A percentile compares a stretch with the other conserved stretches of the same genome.
Evolutionary conservation across 23 red algal genomes (phyloP).

Genomic region (Pyropia yezoensis): DNA sequence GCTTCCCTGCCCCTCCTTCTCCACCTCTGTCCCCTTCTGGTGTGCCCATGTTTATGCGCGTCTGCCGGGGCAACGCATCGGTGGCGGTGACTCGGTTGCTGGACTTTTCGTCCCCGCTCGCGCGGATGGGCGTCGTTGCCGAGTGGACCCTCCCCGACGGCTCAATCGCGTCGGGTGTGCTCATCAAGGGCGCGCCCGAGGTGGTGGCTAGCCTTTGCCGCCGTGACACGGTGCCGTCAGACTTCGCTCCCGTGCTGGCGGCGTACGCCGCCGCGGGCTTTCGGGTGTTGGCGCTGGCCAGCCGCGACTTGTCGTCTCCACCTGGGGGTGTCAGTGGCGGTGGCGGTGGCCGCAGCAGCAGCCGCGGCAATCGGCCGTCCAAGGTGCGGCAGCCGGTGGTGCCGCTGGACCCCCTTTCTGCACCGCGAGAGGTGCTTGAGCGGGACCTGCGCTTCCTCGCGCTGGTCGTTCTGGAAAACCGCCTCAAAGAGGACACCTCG

Average conservation of each 20-base stretch:
- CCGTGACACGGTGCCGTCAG: conserved; percentile 5
- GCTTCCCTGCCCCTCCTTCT: no score
- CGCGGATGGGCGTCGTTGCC: conserved; percentile 36
- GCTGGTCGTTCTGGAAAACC: conserved; percentile 32
- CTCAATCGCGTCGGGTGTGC: conserved; percentile 5
- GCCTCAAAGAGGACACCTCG: conserved; percentile 19
- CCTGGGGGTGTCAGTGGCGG: background rate
- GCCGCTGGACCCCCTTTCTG: background rate
- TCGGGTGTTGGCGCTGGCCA: conserved; percentile 9
- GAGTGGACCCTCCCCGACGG: background rate
- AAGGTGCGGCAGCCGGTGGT: background rate
- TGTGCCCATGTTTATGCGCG: no score
- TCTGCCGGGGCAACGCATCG: background rate
- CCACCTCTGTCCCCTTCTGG: no score
- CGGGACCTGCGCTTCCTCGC: conserved; percentile 8
- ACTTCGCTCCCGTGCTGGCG: conserved; percentile 7
- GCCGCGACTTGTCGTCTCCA: background rate
- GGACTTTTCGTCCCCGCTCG: conserved; percentile 13
- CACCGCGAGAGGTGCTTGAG: conserved; percentile 10
- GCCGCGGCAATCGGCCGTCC: background rate
- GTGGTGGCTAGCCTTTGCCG: conserved; percentile 17
- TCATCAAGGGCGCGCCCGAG: conserved; percentile 33
- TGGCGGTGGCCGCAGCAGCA: background rate
- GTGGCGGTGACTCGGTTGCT: conserved; percentile 4
- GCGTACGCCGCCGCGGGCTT: conserved; percentile 9